A percentile compares a stretch with the other conserved stretches of the same genome.
Evolutionary conservation across 805 yeast genomes (phyloP).

Genomic region (Yarrowia bubula): DNA sequence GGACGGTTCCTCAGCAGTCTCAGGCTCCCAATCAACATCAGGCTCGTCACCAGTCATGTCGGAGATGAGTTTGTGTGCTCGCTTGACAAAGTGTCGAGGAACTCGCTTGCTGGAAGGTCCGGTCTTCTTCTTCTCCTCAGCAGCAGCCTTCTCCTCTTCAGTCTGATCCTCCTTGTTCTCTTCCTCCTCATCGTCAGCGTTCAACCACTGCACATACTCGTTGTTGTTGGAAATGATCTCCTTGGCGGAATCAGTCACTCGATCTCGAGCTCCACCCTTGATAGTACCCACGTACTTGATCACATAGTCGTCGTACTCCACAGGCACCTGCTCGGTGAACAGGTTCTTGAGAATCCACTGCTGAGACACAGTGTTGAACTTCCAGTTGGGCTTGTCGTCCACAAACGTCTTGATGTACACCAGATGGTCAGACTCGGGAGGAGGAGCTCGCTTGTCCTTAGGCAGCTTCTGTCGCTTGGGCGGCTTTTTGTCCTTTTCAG

Average conservation of each 20-base stretch:
- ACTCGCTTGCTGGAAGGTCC: slow-evolving; percentile 10
- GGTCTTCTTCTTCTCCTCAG: slow-evolving; percentile 28
- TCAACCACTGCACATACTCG: slow-evolving; percentile 29
- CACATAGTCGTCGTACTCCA: slow-evolving; percentile 52
- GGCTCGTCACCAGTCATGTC: slow-evolving; percentile 30
- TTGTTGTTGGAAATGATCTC: slow-evolving; percentile 36
- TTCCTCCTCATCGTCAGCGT: slow-evolving; percentile 28
- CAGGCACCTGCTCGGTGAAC: slow-evolving; percentile 46
- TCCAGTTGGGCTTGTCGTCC: slow-evolving; percentile 64
- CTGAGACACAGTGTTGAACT: slow-evolving; percentile 82
- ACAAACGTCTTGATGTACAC: slow-evolving; percentile 59
- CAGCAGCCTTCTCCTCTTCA: slow-evolving; percentile 26
- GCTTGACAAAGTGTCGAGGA: slow-evolving; percentile 28
- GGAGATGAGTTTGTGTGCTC: slow-evolving; percentile 31
- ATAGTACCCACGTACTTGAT: slow-evolving; percentile 55
- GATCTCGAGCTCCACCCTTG: slow-evolving; percentile 66
- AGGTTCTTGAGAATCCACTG: slow-evolving; percentile 76
- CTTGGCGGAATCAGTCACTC: slow-evolving; percentile 63
- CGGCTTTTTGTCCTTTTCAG: slow-evolving; percentile 48
- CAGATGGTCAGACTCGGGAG: slow-evolving; percentile 76
- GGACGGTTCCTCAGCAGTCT: background rate
- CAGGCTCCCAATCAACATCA: slow-evolving; percentile 26
- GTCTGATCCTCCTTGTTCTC: slow-evolving; percentile 19
- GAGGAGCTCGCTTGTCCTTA: slow-evolving; percentile 61
- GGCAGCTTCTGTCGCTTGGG: slow-evolving; percentile 71